These are phyloP conservation scores for Talaromyces sp. DNA, from an alignment of 2,329 filamentous ascomycete genomes.

Conservation along the genomic window DNA sequence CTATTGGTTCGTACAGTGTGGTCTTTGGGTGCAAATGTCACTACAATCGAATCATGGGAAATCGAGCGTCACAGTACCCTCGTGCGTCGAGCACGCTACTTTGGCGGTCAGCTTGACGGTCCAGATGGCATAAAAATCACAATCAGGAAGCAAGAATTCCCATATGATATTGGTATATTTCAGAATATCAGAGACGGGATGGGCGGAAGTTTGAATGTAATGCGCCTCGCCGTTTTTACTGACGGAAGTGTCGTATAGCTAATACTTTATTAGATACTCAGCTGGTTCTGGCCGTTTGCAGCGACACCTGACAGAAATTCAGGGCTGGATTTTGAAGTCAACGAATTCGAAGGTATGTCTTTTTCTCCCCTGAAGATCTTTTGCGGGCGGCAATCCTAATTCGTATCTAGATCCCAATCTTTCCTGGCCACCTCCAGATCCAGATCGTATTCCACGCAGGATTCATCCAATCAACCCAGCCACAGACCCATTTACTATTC, in stretches of 20 bases:
- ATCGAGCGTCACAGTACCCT: conserved; percentile 47
- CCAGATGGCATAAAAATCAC: conserved; percentile 52
- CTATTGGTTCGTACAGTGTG: conserved; percentile 53
- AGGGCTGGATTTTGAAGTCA: conserved; percentile 52
- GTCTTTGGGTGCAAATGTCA: conserved; percentile 54
- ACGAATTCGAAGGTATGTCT: conserved; percentile 55
- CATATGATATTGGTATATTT: conserved; percentile 62
- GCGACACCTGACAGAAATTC: conserved; percentile 43
- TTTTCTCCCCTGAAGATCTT: not conserved
- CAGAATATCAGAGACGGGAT: conserved; percentile 57
- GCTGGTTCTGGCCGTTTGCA: conserved; percentile 60
- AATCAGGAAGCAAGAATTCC: conserved; percentile 59
- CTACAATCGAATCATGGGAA: conserved; percentile 63
- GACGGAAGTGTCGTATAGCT: not conserved
- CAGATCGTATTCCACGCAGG: conserved; percentile 43
- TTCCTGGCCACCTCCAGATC: conserved; percentile 47
- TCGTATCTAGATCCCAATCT: conserved; percentile 26
- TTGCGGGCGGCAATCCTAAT: not conserved
- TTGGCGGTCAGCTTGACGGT: conserved; percentile 56
- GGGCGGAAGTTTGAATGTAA: conserved; percentile 48
- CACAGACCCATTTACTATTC: conserved; percentile 23
- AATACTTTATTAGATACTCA: conserved; percentile 34
- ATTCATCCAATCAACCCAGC: conserved; percentile 12
- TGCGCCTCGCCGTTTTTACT: conserved; percentile 9
- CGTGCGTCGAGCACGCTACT: conserved; percentile 40